phyloP scores from a whole-genome alignment of 2,329 filamentous ascomycete genomes.

The Ceratocystis alfenasii region DNA sequence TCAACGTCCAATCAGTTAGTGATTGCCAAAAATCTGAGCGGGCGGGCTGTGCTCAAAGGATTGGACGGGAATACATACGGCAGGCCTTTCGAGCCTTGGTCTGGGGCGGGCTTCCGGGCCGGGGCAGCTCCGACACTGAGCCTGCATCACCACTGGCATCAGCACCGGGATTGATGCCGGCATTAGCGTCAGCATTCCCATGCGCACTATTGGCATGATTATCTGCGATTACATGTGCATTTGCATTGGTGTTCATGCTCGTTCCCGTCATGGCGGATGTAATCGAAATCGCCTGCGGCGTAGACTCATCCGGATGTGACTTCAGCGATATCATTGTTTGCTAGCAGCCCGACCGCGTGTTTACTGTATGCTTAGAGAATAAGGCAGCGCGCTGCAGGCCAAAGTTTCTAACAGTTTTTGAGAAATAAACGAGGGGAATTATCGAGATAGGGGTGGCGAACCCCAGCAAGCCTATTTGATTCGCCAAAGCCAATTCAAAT shows the following conservation, averaged over 20 bases:
- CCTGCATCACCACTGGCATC: not conserved
- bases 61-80: slow-evolving; percentile 24
- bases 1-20: too few relatives aligned
- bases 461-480: not conserved
- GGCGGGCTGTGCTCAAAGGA: slow-evolving; percentile 1
- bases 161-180: not conserved
- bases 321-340: slow-evolving; percentile 1
- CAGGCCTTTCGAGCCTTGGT: slow-evolving; percentile 29
- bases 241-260: not conserved
- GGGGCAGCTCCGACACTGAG: not conserved
- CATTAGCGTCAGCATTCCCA: not conserved
- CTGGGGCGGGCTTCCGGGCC: slow-evolving; percentile 15
- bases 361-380: not conserved
- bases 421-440: too few relatives aligned
- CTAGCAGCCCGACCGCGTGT: not conserved
- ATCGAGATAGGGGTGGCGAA: not conserved
- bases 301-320: not conserved
- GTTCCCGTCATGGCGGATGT: not conserved
- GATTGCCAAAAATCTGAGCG: too few relatives aligned
- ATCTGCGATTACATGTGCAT: not conserved
- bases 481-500: not conserved
- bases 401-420: too few relatives aligned
- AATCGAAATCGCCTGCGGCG: not conserved
- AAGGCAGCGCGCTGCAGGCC: too few relatives aligned
- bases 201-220: not conserved